These are phyloP conservation scores for Pseudoturritis turrita DNA, from an alignment of 345 rosid species.

Conservation along the genomic window DNA sequence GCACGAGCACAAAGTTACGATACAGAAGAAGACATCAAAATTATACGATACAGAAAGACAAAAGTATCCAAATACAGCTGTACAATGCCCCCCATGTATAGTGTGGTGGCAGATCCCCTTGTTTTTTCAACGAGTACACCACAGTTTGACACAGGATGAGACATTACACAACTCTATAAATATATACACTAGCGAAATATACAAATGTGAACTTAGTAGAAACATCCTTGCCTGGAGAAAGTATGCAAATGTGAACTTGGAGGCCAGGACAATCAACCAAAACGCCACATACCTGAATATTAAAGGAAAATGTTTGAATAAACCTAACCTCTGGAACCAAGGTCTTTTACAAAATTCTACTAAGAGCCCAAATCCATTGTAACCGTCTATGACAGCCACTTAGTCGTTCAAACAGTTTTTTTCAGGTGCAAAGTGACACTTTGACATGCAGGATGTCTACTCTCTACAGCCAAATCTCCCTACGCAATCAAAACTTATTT, in stretches of 20 bases:
- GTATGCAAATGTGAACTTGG: conserved; percentile 92
- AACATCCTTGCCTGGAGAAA: conserved; percentile 88
- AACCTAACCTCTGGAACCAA: not conserved
- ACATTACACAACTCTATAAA: not conserved
- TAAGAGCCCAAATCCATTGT: conserved; percentile 3
- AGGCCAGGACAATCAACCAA: conserved; percentile 81
- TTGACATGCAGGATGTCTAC: not conserved
- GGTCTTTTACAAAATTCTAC: not conserved
- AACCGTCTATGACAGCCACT: conserved; percentile 2
- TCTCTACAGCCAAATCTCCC: not conserved
- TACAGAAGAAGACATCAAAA: not conserved
- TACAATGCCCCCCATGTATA: not conserved
- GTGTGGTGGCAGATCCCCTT: not conserved
- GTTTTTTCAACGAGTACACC: not conserved
- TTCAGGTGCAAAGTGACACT: not conserved
- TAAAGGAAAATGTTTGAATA: not conserved
- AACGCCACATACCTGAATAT: conserved; percentile 79
- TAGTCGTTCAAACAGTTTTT: conserved; percentile 1
- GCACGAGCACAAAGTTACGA: not conserved
- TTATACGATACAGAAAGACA: not conserved
- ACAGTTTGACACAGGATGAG: not conserved
- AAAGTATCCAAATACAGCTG: not conserved
- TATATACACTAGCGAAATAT: not conserved
- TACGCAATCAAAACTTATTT: not conserved
- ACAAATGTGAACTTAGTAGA: not conserved